phyloP scores from a whole-genome alignment of 1,284 basidiomycete genomes.

The Malassezia psittaci region DNA sequence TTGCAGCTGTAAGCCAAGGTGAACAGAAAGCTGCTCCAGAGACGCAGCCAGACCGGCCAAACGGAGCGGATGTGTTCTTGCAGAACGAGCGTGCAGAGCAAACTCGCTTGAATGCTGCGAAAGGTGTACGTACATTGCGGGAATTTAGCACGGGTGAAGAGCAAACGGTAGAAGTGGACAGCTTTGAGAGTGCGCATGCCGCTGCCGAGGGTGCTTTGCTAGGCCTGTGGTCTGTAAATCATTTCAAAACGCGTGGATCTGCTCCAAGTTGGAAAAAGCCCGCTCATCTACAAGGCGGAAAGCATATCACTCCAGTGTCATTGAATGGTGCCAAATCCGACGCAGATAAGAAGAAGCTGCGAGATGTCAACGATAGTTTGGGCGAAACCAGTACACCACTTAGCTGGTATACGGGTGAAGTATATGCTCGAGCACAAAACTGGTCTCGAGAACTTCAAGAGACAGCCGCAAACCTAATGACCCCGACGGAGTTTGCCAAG shows the following conservation, averaged over 20 bases:
- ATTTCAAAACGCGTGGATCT: constrained; percentile 43
- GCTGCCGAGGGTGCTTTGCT: constrained; percentile 40
- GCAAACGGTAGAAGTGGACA: constrained; percentile 31
- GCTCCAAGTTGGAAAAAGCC: constrained; percentile 26
- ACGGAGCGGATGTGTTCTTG: constrained; percentile 28
- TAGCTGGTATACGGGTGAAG: constrained; percentile 42
- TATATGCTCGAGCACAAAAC: constrained; percentile 72
- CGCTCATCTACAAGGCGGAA: constrained; percentile 32
- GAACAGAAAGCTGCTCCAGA: constrained; percentile 34
- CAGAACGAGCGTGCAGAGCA: constrained; percentile 42
- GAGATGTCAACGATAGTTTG: constrained; percentile 33
- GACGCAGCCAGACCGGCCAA: constrained; percentile 35
- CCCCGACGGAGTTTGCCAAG: constrained; percentile 59
- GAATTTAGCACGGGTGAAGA: constrained; percentile 30
- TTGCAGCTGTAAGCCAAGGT: constrained; percentile 38
- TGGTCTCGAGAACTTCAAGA: constrained; percentile 75
- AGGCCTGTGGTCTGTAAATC: constrained; percentile 39
- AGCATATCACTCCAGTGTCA: constrained; percentile 32
- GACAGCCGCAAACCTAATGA: constrained; percentile 61
- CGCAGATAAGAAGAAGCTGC: constrained; percentile 33
- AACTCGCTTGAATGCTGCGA: constrained; percentile 38
- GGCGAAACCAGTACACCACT: constrained; percentile 27
- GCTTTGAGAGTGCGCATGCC: constrained; percentile 36
- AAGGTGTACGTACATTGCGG: constrained; percentile 38
- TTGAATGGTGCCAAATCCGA: constrained; percentile 25